Evolutionary conservation across 2,329 filamentous ascomycete species (phyloP).

Genomic region (Tolypocladium capitatum): DNA sequence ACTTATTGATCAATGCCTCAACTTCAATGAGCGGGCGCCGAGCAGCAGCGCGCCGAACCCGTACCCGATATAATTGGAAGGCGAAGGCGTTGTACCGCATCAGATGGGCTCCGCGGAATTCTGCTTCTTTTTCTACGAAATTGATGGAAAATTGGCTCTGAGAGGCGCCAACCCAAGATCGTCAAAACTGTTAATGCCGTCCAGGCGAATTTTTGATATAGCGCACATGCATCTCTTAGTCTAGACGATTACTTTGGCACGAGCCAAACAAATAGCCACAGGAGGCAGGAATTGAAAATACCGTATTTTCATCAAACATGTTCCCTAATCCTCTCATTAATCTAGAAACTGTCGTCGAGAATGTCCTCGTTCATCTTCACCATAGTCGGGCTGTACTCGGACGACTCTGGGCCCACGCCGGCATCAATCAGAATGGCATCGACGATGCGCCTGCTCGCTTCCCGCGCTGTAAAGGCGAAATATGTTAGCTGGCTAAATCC

Average conservation of each 20-base stretch:
- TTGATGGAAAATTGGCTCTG: neutral
- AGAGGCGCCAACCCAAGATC: neutral
- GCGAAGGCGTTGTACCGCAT: neutral
- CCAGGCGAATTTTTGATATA: neutral
- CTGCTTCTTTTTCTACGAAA: neutral
- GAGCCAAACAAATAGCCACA: neutral
- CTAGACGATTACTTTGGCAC: neutral
- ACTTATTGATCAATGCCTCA: neutral
- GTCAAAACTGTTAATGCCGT: neutral
- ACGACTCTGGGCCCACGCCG: constrained; percentile 44
- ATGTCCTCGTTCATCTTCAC: constrained; percentile 52
- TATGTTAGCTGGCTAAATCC: constrained; percentile 1
- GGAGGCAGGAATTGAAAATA: neutral
- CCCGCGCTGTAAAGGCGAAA: constrained; percentile 40
- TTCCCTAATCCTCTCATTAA: neutral
- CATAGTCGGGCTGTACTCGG: constrained; percentile 51
- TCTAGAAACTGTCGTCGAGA: constrained; percentile 47
- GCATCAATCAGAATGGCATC: constrained; percentile 68
- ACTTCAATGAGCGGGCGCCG: neutral
- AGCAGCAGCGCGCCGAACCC: no score
- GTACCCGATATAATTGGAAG: neutral
- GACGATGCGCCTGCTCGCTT: constrained; percentile 70
- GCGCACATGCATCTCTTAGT: neutral
- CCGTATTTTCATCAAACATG: neutral
- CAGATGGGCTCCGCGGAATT: neutral